These are phyloP conservation scores for Thelonectria blattea DNA, from an alignment of 2,329 filamentous ascomycete species.

Conservation along the genomic window DNA sequence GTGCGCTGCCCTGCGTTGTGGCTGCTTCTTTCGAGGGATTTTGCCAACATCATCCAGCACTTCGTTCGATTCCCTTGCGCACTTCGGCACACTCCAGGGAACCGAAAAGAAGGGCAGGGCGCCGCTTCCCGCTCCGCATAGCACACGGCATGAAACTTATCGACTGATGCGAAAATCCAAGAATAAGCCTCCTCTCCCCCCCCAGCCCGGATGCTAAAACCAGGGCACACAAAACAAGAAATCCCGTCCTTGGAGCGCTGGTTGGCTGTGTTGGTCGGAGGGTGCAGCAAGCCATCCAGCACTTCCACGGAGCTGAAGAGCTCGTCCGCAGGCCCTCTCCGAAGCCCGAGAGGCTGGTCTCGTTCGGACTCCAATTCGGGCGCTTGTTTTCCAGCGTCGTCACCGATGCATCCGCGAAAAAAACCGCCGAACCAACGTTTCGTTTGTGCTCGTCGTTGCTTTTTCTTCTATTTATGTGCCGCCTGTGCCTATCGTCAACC, in stretches of 20 bases:
- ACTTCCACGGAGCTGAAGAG: background rate
- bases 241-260: background rate
- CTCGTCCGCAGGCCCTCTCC: background rate
- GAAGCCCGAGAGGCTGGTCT: background rate
- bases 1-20: too few relatives aligned
- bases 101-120: background rate
- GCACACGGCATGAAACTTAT: conserved; percentile 5
- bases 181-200: background rate
- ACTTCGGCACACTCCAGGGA: background rate
- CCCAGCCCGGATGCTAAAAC: background rate
- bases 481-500: background rate
- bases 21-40: too few relatives aligned
- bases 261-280: background rate
- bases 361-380: background rate
- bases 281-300: too few relatives aligned
- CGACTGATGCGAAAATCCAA: conserved; percentile 8
- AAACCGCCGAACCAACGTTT: too few relatives aligned
- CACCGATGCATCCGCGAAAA: background rate
- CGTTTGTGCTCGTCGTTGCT: background rate
- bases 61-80: too few relatives aligned
- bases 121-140: conserved; percentile 7
- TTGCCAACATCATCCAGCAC: too few relatives aligned
- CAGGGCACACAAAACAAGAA: background rate
- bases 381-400: background rate
- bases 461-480: background rate